phyloP scores from a whole-genome alignment of 768 basidiomycete genomes.

The Leccinum fibrillosum region DNA sequence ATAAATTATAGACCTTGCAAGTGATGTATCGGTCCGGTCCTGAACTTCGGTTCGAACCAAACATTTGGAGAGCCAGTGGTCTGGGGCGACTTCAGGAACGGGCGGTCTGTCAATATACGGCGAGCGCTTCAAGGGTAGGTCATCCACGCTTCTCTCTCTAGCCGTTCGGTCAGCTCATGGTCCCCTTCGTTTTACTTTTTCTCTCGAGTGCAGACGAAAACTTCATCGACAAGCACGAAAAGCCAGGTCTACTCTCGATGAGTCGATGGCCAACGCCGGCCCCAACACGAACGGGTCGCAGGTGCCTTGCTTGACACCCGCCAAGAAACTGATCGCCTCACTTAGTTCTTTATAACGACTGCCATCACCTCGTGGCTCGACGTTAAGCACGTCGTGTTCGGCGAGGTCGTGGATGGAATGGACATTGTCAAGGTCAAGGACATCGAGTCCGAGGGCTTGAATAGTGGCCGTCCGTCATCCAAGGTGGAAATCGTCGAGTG shows the following conservation, averaged over 20 bases:
- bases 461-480: slow-evolving; percentile 24
- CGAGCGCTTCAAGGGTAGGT: slow-evolving; percentile 66
- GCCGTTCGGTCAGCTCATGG: not conserved
- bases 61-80: too few relatives aligned
- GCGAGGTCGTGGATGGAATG: slow-evolving; percentile 26
- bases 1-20: too few relatives aligned
- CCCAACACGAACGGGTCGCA: slow-evolving; percentile 79
- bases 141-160: too few relatives aligned
- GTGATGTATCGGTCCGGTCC: too few relatives aligned
- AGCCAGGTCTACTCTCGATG: slow-evolving; percentile 51
- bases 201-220: slow-evolving; percentile 53
- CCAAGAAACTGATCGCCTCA: not conserved
- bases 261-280: slow-evolving; percentile 87
- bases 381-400: slow-evolving; percentile 24
- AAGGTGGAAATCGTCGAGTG: slow-evolving; percentile 46
- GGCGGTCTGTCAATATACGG: slow-evolving; percentile 89
- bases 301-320: slow-evolving; percentile 26
- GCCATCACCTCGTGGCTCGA: slow-evolving; percentile 59
- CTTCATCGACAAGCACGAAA: slow-evolving; percentile 60
- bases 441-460: slow-evolving; percentile 36
- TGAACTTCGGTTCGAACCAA: too few relatives aligned
- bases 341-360: slow-evolving; percentile 76
- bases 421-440: slow-evolving; percentile 33
- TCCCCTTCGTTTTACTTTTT: not conserved
- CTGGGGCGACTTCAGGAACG: slow-evolving; percentile 79